Evolutionary conservation across 257 asterid species (phyloP).

Genomic region (Lavandula angustifolia): DNA sequence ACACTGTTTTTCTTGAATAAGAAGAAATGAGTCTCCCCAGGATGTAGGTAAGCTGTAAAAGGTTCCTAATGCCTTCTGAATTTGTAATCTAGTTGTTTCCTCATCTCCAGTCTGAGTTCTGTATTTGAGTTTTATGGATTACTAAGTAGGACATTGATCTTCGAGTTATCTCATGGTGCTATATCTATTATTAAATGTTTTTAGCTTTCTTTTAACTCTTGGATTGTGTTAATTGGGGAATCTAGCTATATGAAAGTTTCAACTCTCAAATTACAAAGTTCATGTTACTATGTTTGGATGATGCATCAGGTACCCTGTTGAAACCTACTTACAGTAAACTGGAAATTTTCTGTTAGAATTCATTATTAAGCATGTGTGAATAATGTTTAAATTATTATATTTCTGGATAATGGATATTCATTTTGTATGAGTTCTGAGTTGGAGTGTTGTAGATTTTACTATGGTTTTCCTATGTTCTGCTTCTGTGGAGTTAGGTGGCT

Average conservation of each 20-base stretch:
- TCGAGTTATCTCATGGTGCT: too few relatives aligned
- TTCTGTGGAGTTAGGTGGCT: conserved; percentile 29
- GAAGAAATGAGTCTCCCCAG: too few relatives aligned
- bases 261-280: not conserved
- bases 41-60: conserved; percentile 7
- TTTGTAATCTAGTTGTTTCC: conserved; percentile 18
- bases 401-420: conserved; percentile 9
- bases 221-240: conserved; percentile 18
- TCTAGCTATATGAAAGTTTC: not conserved
- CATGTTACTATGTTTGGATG: not conserved
- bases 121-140: conserved; percentile 16
- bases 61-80: conserved; percentile 11
- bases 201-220: not conserved
- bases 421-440: conserved; percentile 22
- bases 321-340: too few relatives aligned
- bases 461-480: conserved; percentile 30
- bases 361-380: conserved; percentile 1
- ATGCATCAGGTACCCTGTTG: too few relatives aligned
- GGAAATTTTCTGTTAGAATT: conserved; percentile 3
- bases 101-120: conserved; percentile 19
- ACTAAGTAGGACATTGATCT: not conserved
- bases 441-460: conserved; percentile 26
- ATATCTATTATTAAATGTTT: too few relatives aligned
- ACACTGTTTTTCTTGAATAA: not conserved
- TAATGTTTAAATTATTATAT: conserved; percentile 8